phyloP scores from a whole-genome alignment of 148 eudicot genomes.

The Camellia lanceoleosa region DNA sequence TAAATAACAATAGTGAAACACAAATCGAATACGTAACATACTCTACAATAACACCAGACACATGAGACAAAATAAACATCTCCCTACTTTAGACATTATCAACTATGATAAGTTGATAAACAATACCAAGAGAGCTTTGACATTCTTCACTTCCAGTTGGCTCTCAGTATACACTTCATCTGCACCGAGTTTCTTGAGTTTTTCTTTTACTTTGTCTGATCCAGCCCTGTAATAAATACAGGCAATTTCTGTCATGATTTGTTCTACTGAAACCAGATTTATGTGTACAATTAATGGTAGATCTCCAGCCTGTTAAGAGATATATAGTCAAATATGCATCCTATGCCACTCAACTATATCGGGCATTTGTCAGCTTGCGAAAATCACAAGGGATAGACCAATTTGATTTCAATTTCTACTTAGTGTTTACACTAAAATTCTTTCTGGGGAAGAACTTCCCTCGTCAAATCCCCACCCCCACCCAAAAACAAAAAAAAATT shows the following conservation, averaged over 20 bases:
- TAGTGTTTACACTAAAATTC: too few species aligned
- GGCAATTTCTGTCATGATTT: not conserved
- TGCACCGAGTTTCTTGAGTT: conserved; percentile 82
- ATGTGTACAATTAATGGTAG: not conserved
- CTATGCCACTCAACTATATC: not conserved
- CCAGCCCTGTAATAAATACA: conserved; percentile 47
- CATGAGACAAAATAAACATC: not conserved
- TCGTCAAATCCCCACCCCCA: too few species aligned
- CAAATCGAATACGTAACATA: not conserved
- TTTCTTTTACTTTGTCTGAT: conserved; percentile 79
- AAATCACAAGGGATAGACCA: not conserved
- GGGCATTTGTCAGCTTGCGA: not conserved
- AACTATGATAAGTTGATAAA: not conserved
- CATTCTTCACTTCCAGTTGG: conserved; percentile 72
- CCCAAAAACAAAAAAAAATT: too few species aligned
- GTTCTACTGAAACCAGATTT: not conserved
- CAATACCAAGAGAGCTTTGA: conserved; percentile 72
- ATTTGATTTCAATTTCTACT: not conserved
- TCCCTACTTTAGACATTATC: not conserved
- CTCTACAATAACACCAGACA: not conserved
- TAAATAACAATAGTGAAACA: not conserved
- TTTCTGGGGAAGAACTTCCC: too few species aligned
- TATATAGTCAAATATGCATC: not conserved
- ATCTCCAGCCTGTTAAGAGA: not conserved
- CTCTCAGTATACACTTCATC: conserved; percentile 76